A percentile compares a stretch with the other conserved stretches of the same genome.
Evolutionary conservation across 805 yeast species (phyloP).

Genomic region (Yarrowia yakushimensis): DNA sequence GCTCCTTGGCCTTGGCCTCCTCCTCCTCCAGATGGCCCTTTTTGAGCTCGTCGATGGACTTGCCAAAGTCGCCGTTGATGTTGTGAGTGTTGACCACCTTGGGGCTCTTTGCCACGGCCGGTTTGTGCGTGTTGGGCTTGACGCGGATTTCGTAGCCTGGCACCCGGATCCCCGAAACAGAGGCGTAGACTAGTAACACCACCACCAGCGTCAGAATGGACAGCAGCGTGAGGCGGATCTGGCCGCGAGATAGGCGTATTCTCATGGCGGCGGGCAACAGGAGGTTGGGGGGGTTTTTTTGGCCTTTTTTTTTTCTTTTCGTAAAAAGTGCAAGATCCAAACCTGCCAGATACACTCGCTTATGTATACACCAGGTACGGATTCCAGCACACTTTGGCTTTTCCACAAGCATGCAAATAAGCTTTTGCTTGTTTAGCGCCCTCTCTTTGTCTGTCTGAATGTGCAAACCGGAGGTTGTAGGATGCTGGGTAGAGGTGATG

Average conservation of each 20-base stretch:
- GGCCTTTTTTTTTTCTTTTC: no score
- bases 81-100: slow-evolving; percentile 3
- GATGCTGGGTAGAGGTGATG: no score
- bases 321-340: neutral
- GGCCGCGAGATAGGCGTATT: slow-evolving; percentile 22
- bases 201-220: slow-evolving; percentile 5
- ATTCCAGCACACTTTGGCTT: neutral
- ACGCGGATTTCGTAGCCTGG: slow-evolving; percentile 3
- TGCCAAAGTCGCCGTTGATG: slow-evolving; percentile 12
- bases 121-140: no score
- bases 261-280: neutral
- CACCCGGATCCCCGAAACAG: neutral
- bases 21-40: slow-evolving; percentile 21
- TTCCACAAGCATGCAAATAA: no score
- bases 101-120: neutral
- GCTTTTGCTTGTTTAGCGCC: neutral
- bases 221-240: slow-evolving; percentile 11
- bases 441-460: neutral
- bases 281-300: no score
- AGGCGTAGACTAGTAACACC: slow-evolving; percentile 18
- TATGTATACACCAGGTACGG: slow-evolving; percentile 18
- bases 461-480: no score
- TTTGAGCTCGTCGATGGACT: slow-evolving; percentile 14
- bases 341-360: slow-evolving; percentile 4
- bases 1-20: slow-evolving; percentile 8